phyloP scores from a whole-genome alignment of 495 filamentous ascomycete genomes.

The Xylaria intraflava region DNA sequence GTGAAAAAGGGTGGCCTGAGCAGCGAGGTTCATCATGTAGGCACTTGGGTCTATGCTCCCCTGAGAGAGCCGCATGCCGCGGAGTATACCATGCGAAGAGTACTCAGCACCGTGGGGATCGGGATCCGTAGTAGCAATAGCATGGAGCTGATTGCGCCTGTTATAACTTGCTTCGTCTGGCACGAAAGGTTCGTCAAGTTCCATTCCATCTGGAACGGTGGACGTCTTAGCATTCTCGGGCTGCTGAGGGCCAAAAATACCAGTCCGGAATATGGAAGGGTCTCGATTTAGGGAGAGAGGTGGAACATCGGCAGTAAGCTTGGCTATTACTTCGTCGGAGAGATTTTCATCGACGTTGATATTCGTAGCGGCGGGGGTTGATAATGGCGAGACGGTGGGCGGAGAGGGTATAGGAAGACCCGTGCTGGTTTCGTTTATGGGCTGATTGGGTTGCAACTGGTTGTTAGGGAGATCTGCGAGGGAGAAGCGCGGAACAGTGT shows the following conservation, averaged over 20 bases:
- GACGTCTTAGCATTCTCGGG: slow-evolving; percentile 7
- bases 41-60: slow-evolving; percentile 23
- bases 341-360: slow-evolving; percentile 24
- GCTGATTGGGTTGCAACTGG: neutral
- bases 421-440: neutral
- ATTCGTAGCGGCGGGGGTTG: slow-evolving; percentile 26
- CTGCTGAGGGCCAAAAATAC: slow-evolving; percentile 13
- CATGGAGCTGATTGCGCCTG: slow-evolving; percentile 19
- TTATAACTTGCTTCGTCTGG: slow-evolving; percentile 5
- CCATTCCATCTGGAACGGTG: slow-evolving; percentile 16
- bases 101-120: slow-evolving; percentile 18
- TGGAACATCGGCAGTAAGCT: slow-evolving; percentile 15
- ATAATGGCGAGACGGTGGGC: slow-evolving; percentile 27
- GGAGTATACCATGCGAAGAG: slow-evolving; percentile 16
- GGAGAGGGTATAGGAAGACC: slow-evolving; percentile 26
- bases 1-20: slow-evolving; percentile 20
- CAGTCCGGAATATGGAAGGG: slow-evolving; percentile 13
- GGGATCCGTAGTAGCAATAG: slow-evolving; percentile 28
- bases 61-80: slow-evolving; percentile 17
- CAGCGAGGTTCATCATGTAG: slow-evolving; percentile 21
- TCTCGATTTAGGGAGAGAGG: slow-evolving; percentile 10
- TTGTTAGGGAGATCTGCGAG: neutral
- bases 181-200: slow-evolving; percentile 12
- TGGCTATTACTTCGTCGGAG: slow-evolving; percentile 15
- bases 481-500: neutral